These are phyloP conservation scores for Rhynchosporium secalis DNA, from an alignment of 2,329 filamentous ascomycete species.

Conservation along the genomic window DNA sequence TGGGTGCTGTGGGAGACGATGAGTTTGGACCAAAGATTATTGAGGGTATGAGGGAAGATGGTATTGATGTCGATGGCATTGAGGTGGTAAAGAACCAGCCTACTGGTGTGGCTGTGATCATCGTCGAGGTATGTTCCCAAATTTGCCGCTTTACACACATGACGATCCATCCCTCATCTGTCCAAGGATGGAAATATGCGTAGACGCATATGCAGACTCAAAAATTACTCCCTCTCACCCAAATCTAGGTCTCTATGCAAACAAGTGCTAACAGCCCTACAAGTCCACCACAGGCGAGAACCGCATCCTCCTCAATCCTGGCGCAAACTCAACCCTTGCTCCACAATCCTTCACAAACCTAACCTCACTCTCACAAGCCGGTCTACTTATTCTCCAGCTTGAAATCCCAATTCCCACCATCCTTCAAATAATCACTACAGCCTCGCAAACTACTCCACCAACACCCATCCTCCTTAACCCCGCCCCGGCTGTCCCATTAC, in stretches of 20 bases:
- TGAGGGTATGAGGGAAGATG: constrained; percentile 57
- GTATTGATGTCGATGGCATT: constrained; percentile 61
- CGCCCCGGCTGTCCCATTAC: constrained; percentile 71
- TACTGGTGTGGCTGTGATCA: constrained; percentile 73
- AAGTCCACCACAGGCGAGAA: constrained; percentile 61
- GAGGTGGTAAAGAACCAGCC: constrained; percentile 47
- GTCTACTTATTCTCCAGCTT: constrained; percentile 74
- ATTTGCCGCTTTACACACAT: neutral
- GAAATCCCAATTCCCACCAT: constrained; percentile 71
- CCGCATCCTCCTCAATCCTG: constrained; percentile 71
- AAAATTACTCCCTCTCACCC: neutral
- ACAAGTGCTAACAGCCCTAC: neutral
- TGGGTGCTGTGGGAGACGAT: constrained; percentile 72
- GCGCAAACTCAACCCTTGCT: constrained; percentile 61
- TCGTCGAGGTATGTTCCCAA: constrained; percentile 64
- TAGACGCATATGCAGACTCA: neutral
- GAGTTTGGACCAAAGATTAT: constrained; percentile 63
- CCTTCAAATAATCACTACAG: constrained; percentile 55
- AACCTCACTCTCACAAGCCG: constrained; percentile 47
- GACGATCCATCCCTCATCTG: neutral
- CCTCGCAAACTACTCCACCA: neutral
- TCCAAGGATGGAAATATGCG: too few species aligned
- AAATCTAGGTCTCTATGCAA: neutral
- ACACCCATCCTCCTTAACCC: constrained; percentile 72
- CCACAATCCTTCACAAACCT: constrained; percentile 43